phyloP scores from a whole-genome alignment of 2,329 filamentous ascomycete genomes.

The Scedosporium aurantiacum region DNA sequence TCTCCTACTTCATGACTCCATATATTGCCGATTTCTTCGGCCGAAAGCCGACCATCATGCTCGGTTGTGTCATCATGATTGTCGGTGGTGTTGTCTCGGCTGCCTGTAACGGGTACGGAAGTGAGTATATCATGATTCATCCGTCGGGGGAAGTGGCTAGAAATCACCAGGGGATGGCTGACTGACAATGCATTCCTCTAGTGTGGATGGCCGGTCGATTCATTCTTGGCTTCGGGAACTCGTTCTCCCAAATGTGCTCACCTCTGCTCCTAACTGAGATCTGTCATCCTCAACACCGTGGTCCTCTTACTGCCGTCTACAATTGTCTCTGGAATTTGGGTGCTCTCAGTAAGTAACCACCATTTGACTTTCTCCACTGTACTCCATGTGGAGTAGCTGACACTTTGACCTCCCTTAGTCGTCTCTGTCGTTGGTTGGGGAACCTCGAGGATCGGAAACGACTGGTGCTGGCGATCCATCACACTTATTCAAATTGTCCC shows the following conservation, averaged over 20 bases:
- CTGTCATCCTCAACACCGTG: constrained; percentile 58
- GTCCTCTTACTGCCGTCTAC: constrained; percentile 53
- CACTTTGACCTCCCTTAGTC: constrained; percentile 15
- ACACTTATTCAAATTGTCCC: constrained; percentile 53
- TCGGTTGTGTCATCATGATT: constrained; percentile 35
- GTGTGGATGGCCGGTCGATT: constrained; percentile 29
- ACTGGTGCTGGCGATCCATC: constrained; percentile 60
- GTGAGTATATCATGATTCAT: constrained; percentile 18
- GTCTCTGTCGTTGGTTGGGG: constrained; percentile 54
- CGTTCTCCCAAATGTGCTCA: constrained; percentile 51
- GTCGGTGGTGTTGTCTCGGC: constrained; percentile 29
- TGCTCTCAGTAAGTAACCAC: constrained; percentile 19
- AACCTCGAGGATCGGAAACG: constrained; percentile 41
- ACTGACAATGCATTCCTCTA: constrained; percentile 8
- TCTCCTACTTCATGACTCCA: constrained; percentile 34
- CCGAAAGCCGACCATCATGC: constrained; percentile 30
- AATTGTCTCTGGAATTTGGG: constrained; percentile 59
- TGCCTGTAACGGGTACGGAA: constrained; percentile 30
- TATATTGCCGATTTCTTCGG: constrained; percentile 33
- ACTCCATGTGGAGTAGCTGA: not conserved
- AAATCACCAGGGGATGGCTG: not conserved
- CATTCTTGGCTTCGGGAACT: constrained; percentile 53
- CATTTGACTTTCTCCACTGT: not conserved
- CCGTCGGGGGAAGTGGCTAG: not conserved
- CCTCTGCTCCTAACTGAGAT: constrained; percentile 56